Evolutionary conservation across 2,329 filamentous ascomycete genomes (phyloP), one percentile per base, ranked within the genome.

Genomic region (Sclerotinia subarctica): DNA sequence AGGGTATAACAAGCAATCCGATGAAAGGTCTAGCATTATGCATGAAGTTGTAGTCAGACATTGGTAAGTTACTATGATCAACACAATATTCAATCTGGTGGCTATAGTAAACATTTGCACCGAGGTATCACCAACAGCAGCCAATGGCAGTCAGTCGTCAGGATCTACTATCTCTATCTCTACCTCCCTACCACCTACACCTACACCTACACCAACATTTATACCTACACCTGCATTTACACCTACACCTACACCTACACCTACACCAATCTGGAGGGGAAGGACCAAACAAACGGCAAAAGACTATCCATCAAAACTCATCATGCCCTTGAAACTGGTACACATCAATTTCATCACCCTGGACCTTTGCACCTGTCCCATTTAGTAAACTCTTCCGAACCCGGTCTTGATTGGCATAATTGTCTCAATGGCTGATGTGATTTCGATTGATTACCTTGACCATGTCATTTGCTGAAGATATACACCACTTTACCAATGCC

Each of bases 391-490:
- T 15, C 44, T 24, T 49, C 29, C 58, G 29, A 62, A 35, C 44
- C 58, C 21, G 21, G 58, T 35, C 19, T 13, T 32, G 17, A 19
- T 21, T 32, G 19, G n/a, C 21, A 11, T 11, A 35, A 62, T 49
- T 49, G 58, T 21, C 44, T 49, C 58, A 19, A 62, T 24, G 58
- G 58, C 46, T 35, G 58, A 62, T 49, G 6, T 49, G 44, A 24
- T 60, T 60, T 49, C 44, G 26, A 60, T 60, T 49, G 44, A 60
- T 49, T 49, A 19, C 11, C 58, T 60, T 35, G 58, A 24, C 29
- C 8, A 29, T 62, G 13, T 62, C 46, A 62, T 49, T 60, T 60
- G 58, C 44, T 49, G 58, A 60, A 60, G 44, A 60, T 49, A 60
- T 60, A 60, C 35, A 10, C 26, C 32, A 62, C 46, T 21, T 38